Base-by-base conservation (phyloP, 163 green algal species). In the Chlamydomonas reinhardtii region DNA sequence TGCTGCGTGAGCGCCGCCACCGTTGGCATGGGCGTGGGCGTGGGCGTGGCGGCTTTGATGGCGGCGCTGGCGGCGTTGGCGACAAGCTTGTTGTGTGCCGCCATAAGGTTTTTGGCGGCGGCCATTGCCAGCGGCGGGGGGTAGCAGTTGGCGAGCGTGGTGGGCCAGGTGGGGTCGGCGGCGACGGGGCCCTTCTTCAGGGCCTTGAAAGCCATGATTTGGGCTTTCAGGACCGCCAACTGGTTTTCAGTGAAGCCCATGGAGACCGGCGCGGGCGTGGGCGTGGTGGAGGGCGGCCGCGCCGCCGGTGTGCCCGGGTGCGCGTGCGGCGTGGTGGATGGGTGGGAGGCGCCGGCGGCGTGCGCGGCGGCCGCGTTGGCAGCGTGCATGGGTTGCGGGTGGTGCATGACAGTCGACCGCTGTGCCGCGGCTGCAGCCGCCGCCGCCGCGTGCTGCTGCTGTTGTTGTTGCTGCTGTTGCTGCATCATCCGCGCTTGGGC, bases 121-220 rank as follows among this genome's bases (percentile, higher is more conserved):
- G 80, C 86, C 65, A 87, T 54, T 0, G 24, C 31, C 14, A 82
- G 31, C 16, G 85, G 74, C 71, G 69, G 59, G n/a, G 82, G 82
- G 61, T 73, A 87, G 72, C 82, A 81, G 29, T 64, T 43, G 0
- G 31, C 29, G 15, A 74, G n/a, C n/a, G 61, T 84, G 25, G 8
- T 24, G 31, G 39, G 43, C 83, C 65, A 76, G 37, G 56, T 77
- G 19, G 62, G 69, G 39, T 87, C 82, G 32, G 69, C 25, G 5
- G 61, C 59, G 22, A 74, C 83, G 9, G 83, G 61, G 81, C 84
- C 43, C 64, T 90, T 93, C 70, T 92, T 90, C 22, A 91, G 82
- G 17, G 68, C 77, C 54, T 92, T 91, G 76, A 95, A 97, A 4
- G 89, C 88, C 66, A 96, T 80, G 73, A 98, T 98, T 90, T 98